Percentiles rank a stretch among this genome's conserved stretches.
phyloP scores from a whole-genome alignment of 805 yeast genomes.

The Wickerhamomyces strasburgensis region DNA sequence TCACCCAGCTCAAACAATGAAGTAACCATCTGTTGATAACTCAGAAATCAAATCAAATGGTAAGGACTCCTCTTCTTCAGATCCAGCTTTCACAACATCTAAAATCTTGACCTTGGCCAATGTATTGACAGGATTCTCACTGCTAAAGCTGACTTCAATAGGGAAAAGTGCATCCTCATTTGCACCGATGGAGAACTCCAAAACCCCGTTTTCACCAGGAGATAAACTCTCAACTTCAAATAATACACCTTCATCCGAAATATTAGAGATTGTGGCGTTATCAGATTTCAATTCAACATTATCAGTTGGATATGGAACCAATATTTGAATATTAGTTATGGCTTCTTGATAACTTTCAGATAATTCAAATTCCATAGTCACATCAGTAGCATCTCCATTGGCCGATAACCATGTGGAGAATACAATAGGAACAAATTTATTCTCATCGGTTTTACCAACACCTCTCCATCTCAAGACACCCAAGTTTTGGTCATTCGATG shows the following conservation, averaged over 20 bases:
- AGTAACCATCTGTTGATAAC: constrained; percentile 54
- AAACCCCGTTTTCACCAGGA: constrained; percentile 58
- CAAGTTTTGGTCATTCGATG: constrained; percentile 82
- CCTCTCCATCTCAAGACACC: constrained; percentile 94
- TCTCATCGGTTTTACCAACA: constrained; percentile 55
- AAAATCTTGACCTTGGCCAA: constrained; percentile 64
- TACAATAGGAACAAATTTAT: constrained; percentile 53
- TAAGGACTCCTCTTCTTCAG: constrained; percentile 46
- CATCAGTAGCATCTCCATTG: constrained; percentile 56
- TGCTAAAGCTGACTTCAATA: constrained; percentile 61
- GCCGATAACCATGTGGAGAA: constrained; percentile 83
- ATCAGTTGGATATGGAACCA: constrained; percentile 64
- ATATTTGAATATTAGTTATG: constrained; percentile 48
- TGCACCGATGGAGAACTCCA: constrained; percentile 73
- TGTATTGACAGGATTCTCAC: constrained; percentile 42
- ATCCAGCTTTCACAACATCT: constrained; percentile 48
- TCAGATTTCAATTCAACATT: constrained; percentile 48
- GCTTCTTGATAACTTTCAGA: constrained; percentile 40
- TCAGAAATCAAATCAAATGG: constrained; percentile 66
- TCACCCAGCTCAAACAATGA: constrained; percentile 42
- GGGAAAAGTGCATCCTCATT: constrained; percentile 89
- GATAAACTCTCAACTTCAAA: constrained; percentile 56
- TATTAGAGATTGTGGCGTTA: constrained; percentile 51
- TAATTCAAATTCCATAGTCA: constrained; percentile 87
- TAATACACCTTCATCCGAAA: constrained; percentile 63